Conservation (phyloP, 371 early-diverging fungal species). For the Mucor ambiguus region DNA sequence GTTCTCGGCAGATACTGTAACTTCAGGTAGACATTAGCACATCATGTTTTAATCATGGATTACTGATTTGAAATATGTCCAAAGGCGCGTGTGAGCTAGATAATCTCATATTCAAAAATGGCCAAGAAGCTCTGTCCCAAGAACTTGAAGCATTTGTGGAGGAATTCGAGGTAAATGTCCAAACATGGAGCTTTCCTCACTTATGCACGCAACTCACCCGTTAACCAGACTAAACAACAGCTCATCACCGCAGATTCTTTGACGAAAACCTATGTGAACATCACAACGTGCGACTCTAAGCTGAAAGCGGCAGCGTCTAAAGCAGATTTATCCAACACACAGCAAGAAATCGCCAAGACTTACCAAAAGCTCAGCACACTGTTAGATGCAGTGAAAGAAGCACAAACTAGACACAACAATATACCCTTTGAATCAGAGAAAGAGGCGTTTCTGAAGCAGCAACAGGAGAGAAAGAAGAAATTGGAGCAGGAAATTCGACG, state of each 20-base stretch:
- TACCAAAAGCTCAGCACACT: neutral
- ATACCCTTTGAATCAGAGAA: constrained; percentile 12
- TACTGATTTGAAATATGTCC: neutral
- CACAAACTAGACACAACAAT: neutral
- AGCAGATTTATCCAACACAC: neutral
- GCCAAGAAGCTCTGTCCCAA: constrained; percentile 4
- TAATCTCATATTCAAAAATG: constrained; percentile 18
- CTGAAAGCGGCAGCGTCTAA: neutral
- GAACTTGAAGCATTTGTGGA: constrained; percentile 22
- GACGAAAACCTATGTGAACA: constrained; percentile 18
- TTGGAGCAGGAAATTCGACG: constrained; percentile 9
- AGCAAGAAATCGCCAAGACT: neutral
- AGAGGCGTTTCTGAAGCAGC: constrained; percentile 8
- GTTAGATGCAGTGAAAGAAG: neutral
- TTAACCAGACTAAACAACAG: neutral
- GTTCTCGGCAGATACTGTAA: neutral
- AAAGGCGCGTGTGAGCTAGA: constrained; percentile 19
- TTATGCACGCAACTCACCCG: neutral
- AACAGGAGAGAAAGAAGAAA: constrained; percentile 4
- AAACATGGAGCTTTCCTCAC: neutral
- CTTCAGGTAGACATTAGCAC: neutral
- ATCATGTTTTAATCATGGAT: neutral
- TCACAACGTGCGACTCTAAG: constrained; percentile 17
- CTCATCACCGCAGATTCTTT: constrained; percentile 2
- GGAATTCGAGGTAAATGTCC: constrained; percentile 12